phyloP scores from a whole-genome alignment of 257 asterid species.

The Craterostigma plantagineum region DNA sequence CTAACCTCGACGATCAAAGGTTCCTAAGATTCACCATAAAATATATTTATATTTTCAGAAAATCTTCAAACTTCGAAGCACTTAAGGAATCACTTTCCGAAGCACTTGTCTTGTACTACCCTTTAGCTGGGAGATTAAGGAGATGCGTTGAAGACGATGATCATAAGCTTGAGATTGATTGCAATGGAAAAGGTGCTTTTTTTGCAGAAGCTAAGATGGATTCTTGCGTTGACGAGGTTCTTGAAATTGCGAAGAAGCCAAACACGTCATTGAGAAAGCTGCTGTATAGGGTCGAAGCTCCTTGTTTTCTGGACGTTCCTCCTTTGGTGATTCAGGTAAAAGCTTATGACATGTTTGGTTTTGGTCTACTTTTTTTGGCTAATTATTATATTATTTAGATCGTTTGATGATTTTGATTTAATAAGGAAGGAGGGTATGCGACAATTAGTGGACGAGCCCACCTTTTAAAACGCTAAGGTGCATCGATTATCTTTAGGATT shows the following conservation, averaged over 20 bases:
- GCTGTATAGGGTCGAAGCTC: constrained; percentile 34
- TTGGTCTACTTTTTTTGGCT: too few species aligned
- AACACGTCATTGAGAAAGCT: constrained; percentile 46
- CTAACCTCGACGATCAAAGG: constrained; percentile 71
- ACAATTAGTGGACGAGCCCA: too few species aligned
- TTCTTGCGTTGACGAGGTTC: constrained; percentile 29
- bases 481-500: too few species aligned
- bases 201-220: constrained; percentile 58
- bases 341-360: neutral
- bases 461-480: too few species aligned
- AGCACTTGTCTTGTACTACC: constrained; percentile 53
- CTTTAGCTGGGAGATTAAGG: constrained; percentile 60
- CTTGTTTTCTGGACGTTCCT: constrained; percentile 48
- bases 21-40: constrained; percentile 68
- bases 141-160: constrained; percentile 24
- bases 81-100: constrained; percentile 39
- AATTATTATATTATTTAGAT: neutral
- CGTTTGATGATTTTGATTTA: neutral
- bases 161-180: constrained; percentile 50
- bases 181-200: constrained; percentile 74
- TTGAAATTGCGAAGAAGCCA: constrained; percentile 30
- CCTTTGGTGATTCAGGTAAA: constrained; percentile 73
- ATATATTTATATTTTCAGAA: constrained; percentile 39
- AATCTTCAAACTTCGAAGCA: constrained; percentile 15
- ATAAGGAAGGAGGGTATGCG: too few species aligned